Evolutionary conservation across 1,284 basidiomycete species (phyloP), one percentile per base, ranked within the genome.

Genomic region (Ceratobasidium sp.): DNA sequence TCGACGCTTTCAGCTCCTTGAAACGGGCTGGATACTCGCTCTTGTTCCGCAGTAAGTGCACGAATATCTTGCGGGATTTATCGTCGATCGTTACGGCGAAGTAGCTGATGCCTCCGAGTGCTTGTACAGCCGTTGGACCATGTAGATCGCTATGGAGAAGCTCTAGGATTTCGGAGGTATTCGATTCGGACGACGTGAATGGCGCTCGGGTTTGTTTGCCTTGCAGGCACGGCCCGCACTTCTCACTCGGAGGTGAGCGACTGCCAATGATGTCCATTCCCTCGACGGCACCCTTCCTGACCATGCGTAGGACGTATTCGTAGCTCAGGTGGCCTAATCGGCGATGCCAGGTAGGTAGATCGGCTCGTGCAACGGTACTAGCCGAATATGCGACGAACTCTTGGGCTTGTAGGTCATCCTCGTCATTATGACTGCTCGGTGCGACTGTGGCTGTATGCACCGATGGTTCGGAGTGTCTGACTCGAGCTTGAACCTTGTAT

Each of bases 141-240:
- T 50, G 46, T n/a, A 64, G 28, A 32, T 64, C 61, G 30, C 43
- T 75, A 75, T 82, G 82, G n/a, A 83, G 76, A 10, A 81, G 77
- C 14, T 79, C 76, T 16, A 81, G 74, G 39, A 75, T 62, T 18
- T 67, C 26, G 1, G 36, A 39, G 14, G 36, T 39, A 14, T 6
- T 39, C 36, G 36, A 39, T 6, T 14, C 14, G 6, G 36, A 39
- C 14, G 36, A 39, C 14, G 36, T 39, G 14, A 39, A 71, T 34
- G 57, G 59, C n/a, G 69, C 50, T 23, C 73, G 61, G 21, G 67
- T 74, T 41, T 71, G 69, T 48, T 71, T 71, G 69, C 69, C 69
- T 45, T 41, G 3, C 8, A 71, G 36, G 30, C 69, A 71, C 34
- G 53, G 32, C 12, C 21, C 30, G 45, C 69, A 71, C 26, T 12